phyloP scores from a whole-genome alignment of 768 basidiomycete genomes.

The Rubroboletus satanas region DNA sequence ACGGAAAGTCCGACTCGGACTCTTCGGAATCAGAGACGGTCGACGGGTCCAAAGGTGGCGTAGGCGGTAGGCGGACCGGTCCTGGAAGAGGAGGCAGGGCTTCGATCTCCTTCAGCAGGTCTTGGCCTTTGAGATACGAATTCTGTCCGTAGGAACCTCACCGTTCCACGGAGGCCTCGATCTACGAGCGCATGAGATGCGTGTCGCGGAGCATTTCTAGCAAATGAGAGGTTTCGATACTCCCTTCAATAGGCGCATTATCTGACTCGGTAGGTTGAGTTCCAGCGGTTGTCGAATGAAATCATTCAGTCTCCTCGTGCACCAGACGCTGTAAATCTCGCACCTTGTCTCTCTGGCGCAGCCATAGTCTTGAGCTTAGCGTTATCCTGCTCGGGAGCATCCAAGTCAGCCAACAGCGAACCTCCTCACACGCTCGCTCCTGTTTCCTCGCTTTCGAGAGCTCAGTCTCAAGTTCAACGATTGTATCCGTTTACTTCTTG shows the following conservation, averaged over 20 bases:
- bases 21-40: conserved; percentile 64
- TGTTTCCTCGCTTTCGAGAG: conserved; percentile 80
- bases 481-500: conserved; percentile 85
- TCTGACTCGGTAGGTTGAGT: conserved; percentile 43
- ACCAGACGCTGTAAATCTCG: conserved; percentile 12
- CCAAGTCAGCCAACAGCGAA: conserved; percentile 89
- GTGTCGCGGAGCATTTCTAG: conserved; percentile 43
- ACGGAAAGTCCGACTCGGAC: conserved; percentile 47
- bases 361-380: conserved; percentile 69
- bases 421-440: conserved; percentile 86
- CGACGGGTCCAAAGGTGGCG: conserved; percentile 50
- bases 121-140: conserved; percentile 88
- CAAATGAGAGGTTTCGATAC: conserved; percentile 57
- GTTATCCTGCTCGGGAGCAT: conserved; percentile 84
- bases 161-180: conserved; percentile 89
- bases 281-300: conserved; percentile 36
- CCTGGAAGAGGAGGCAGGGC: conserved; percentile 62
- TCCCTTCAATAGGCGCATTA: conserved; percentile 63
- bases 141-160: conserved; percentile 93
- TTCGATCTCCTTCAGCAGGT: conserved; percentile 80
- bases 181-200: conserved; percentile 40
- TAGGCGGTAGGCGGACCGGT: conserved; percentile 45
- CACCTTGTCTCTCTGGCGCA: conserved; percentile 70
- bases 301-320: not conserved
- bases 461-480: conserved; percentile 77